These are phyloP conservation scores for Fusarium redolens DNA, from an alignment of 2,329 filamentous ascomycete species.

Conservation along the genomic window DNA sequence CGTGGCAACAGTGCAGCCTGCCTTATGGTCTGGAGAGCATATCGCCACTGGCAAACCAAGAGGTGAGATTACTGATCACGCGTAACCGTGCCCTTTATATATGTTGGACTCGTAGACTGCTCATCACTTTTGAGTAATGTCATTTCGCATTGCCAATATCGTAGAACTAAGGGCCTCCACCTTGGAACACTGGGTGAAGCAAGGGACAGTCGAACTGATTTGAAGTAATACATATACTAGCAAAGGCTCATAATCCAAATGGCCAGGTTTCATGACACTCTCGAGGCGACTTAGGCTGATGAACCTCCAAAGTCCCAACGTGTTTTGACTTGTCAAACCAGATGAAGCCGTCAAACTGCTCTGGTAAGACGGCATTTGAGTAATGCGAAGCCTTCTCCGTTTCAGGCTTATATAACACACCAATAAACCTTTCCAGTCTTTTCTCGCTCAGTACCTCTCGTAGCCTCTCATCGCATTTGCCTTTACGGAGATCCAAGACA, in stretches of 20 bases:
- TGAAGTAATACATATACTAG: not conserved
- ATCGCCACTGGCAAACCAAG: not conserved
- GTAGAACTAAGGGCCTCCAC: not conserved
- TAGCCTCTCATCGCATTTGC: conserved; percentile 16
- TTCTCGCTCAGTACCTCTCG: conserved; percentile 6
- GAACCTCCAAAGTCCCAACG: conserved; percentile 23
- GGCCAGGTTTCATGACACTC: conserved; percentile 33
- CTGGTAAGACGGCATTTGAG: conserved; percentile 18
- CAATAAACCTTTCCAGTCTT: conserved; percentile 28
- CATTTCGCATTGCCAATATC: not conserved
- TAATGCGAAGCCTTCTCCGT: conserved; percentile 33
- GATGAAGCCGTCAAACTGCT: conserved; percentile 31
- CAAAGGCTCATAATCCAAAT: conserved; percentile 13
- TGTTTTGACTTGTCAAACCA: conserved; percentile 34
- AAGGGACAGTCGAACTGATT: not conserved
- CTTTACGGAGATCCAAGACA: conserved; percentile 19
- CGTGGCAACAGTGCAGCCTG: not conserved
- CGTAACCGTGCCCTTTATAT: not conserved
- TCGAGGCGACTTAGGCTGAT: conserved; percentile 21
- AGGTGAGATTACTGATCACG: conserved; percentile 13
- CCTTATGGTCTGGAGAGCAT: not conserved
- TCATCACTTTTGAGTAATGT: not conserved
- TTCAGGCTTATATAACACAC: conserved; percentile 25
- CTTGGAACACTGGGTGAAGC: not conserved
- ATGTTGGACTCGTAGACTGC: not conserved